Evolutionary conservation across 257 asterid genomes (phyloP).

Genomic region (Thymus mandschuricus): DNA sequence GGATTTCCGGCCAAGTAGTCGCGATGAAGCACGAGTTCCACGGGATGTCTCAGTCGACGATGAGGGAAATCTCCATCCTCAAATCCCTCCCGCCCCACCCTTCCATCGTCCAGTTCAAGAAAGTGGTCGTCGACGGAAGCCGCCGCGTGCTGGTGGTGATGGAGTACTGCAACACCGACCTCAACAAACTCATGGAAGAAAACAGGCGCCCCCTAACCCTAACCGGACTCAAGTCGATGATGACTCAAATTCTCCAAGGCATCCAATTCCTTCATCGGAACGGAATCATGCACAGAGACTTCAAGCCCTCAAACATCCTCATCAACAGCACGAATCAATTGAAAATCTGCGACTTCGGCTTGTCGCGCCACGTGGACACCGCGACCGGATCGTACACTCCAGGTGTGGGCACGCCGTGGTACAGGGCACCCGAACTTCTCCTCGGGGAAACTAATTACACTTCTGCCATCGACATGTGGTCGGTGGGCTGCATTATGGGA

Average conservation of each 20-base stretch:
- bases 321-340: not conserved
- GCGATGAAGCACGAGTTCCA: not conserved
- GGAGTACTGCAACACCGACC: not conserved
- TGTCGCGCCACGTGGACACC: not conserved
- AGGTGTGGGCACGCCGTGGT: not conserved
- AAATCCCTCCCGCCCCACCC: not conserved
- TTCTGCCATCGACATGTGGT: not conserved
- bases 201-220: not conserved
- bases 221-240: not conserved
- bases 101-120: not conserved
- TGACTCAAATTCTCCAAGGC: not conserved
- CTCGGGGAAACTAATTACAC: not conserved
- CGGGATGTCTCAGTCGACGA: not conserved
- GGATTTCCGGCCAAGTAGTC: not conserved
- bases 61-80: not conserved
- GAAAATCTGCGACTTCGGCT: slow-evolving; percentile 6
- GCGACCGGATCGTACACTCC: not conserved
- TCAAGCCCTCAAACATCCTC: not conserved
- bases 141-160: not conserved
- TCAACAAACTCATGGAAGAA: not conserved
- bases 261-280: not conserved
- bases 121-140: not conserved
- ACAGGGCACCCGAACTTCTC: not conserved
- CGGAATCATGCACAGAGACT: not conserved
- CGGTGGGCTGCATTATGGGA: slow-evolving; percentile 5